These are phyloP conservation scores for Mangifera indica DNA, from an alignment of 345 rosid genomes.

Conservation along the genomic window DNA sequence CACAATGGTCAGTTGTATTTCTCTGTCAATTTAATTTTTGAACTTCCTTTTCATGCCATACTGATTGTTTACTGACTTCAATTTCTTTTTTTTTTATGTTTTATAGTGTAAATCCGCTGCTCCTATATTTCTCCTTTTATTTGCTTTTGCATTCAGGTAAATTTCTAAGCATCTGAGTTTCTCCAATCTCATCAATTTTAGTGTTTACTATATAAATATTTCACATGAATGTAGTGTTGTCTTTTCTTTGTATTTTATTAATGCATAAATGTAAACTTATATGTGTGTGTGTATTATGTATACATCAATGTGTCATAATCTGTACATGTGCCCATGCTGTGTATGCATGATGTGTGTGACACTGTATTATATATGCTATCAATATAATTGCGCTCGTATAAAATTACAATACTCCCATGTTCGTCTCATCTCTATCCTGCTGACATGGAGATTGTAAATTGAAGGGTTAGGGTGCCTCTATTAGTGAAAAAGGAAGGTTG, in stretches of 20 bases:
- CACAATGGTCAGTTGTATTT: constrained; percentile 74
- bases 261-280: not conserved
- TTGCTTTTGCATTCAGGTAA: constrained; percentile 99
- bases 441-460: too few relatives aligned
- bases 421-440: not conserved
- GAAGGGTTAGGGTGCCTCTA: too few relatives aligned
- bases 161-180: constrained; percentile 16
- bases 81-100: constrained; percentile 4
- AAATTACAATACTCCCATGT: not conserved
- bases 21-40: constrained; percentile 11
- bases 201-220: not conserved
- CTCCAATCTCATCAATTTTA: not conserved
- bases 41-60: not conserved
- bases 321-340: too few relatives aligned
- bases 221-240: not conserved
- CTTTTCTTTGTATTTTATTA: not conserved
- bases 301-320: too few relatives aligned
- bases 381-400: not conserved
- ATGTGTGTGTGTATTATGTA: not conserved
- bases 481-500: not conserved
- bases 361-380: not conserved
- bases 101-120: constrained; percentile 98
- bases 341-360: not conserved
- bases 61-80: constrained; percentile 17
- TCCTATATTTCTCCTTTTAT: constrained; percentile 93